Conservation (phyloP, 306 rosid genomes). For the Acacia crassicarpa region DNA sequence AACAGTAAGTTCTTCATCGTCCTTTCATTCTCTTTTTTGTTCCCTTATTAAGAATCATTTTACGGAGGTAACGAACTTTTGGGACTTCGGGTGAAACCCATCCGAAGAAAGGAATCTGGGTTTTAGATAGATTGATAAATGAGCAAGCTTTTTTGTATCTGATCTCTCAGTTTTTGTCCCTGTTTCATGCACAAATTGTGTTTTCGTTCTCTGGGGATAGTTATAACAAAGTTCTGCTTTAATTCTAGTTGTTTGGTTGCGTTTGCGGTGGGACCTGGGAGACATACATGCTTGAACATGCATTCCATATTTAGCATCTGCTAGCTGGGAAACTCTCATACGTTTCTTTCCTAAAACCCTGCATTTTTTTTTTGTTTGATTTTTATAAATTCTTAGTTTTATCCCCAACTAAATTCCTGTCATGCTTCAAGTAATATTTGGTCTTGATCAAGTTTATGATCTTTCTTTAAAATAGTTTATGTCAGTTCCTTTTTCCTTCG, state of each 20-base stretch:
- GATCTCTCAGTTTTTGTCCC: slow-evolving; percentile 23
- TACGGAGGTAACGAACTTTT: slow-evolving; percentile 39
- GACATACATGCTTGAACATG: not conserved
- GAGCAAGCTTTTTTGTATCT: slow-evolving; percentile 23
- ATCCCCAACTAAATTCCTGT: not conserved
- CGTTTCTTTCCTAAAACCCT: slow-evolving; percentile 15
- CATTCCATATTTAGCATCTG: not conserved
- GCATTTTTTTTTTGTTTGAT: not conserved
- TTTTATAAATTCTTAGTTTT: slow-evolving; percentile 23
- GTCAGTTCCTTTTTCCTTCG: not conserved
- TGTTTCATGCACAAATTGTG: slow-evolving; percentile 24
- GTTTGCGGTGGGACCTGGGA: not conserved
- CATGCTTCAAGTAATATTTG: not conserved
- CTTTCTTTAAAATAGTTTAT: not conserved
- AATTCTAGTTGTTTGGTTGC: slow-evolving; percentile 15
- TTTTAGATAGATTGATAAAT: slow-evolving; percentile 20
- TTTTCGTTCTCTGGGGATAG: not conserved
- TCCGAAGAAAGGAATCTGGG: slow-evolving; percentile 62
- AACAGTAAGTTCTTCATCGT: slow-evolving; percentile 41
- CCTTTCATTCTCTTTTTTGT: not conserved
- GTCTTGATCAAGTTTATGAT: slow-evolving; percentile 6
- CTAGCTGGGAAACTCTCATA: not conserved
- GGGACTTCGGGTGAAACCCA: slow-evolving; percentile 33
- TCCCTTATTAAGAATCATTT: slow-evolving; percentile 28
- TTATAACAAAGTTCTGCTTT: slow-evolving; percentile 12